Conservation (phyloP, 164 flowering plant species). For the Aristolochia contorta region DNA sequence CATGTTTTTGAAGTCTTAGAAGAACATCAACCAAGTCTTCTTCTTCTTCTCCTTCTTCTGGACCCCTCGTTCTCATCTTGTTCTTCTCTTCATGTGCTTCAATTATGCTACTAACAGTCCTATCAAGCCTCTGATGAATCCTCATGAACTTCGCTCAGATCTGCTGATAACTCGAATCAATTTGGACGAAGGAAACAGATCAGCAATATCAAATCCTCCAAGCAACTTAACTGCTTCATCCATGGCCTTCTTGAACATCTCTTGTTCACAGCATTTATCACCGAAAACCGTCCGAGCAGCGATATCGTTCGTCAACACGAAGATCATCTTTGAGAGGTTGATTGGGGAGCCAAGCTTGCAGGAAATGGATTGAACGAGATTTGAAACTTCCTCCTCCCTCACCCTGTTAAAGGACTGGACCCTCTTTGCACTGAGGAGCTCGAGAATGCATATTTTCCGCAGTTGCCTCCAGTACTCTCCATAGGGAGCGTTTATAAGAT, state of each 20-base stretch:
- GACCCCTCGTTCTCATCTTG: not conserved
- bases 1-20: conserved; percentile 1
- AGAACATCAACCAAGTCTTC: conserved; percentile 11
- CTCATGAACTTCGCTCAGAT: conserved; percentile 9
- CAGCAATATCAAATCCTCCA: conserved; percentile 17
- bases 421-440: conserved; percentile 21
- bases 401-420: conserved; percentile 20
- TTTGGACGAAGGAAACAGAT: conserved; percentile 22
- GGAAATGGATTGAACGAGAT: conserved; percentile 13
- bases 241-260: conserved; percentile 5
- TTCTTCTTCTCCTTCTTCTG: not conserved
- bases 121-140: conserved; percentile 15
- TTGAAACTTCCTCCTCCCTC: conserved; percentile 17
- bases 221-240: conserved; percentile 1
- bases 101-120: conserved; percentile 15
- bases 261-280: conserved; percentile 11
- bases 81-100: conserved; percentile 11
- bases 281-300: conserved; percentile 22
- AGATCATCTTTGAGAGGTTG: conserved; percentile 17
- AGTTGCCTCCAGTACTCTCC: conserved; percentile 29
- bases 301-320: conserved; percentile 8
- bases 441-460: conserved; percentile 22
- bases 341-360: conserved; percentile 3
- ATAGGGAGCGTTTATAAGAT: conserved; percentile 17
- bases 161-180: conserved; percentile 16